Conservation (phyloP, 2,329 filamentous ascomycete genomes). For the Periconia sp. region DNA sequence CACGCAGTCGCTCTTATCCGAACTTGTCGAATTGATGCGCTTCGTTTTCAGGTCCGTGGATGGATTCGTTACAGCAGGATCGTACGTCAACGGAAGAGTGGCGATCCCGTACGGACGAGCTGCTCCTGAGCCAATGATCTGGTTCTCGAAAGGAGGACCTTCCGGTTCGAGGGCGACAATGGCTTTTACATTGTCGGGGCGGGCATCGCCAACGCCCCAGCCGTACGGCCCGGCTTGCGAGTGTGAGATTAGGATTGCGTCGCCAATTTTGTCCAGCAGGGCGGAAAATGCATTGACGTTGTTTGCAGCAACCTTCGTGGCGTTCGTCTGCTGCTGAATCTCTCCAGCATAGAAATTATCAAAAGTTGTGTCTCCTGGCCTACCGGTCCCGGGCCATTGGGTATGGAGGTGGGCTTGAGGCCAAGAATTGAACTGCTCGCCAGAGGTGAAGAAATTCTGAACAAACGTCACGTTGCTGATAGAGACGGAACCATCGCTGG, state of each 20-base stretch:
- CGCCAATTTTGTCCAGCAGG: constrained; percentile 48
- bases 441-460: constrained; percentile 8
- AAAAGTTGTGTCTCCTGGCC: constrained; percentile 53
- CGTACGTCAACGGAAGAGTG: constrained; percentile 28
- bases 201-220: constrained; percentile 54
- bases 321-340: constrained; percentile 1
- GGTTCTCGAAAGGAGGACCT: constrained; percentile 56
- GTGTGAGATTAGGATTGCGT: constrained; percentile 49
- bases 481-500: not conserved
- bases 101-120: constrained; percentile 36
- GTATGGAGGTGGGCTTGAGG: constrained; percentile 36
- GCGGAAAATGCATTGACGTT: not conserved
- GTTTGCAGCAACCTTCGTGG: not conserved
- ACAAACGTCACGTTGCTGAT: constrained; percentile 2
- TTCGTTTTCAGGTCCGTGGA: constrained; percentile 17
- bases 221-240: constrained; percentile 54
- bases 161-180: constrained; percentile 60
- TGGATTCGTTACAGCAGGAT: constrained; percentile 23
- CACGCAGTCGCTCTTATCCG: not conserved
- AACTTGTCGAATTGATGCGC: constrained; percentile 12
- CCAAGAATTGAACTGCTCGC: constrained; percentile 6
- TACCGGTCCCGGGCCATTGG: constrained; percentile 43
- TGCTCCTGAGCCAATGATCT: constrained; percentile 13
- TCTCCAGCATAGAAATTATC: constrained; percentile 51
- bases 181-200: constrained; percentile 54